These are phyloP conservation scores for Pleodorina starrii DNA, from an alignment of 139 green algal species.

Conservation along the genomic window DNA sequence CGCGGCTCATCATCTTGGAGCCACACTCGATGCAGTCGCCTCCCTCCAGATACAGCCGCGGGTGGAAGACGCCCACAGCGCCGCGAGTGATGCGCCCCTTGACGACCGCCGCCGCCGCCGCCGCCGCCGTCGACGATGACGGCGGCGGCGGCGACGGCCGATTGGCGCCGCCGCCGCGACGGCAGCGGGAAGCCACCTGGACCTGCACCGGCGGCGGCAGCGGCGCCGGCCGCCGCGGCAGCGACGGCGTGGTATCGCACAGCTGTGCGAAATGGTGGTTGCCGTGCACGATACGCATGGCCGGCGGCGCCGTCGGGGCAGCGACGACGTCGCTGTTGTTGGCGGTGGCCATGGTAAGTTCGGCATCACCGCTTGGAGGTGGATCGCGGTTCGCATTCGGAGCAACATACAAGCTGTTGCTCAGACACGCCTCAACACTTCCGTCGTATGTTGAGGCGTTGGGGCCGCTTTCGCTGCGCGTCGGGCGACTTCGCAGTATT, in stretches of 20 bases:
- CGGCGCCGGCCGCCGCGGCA: neutral
- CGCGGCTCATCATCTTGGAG: conserved; percentile 20
- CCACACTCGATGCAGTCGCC: conserved; percentile 39
- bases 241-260: neutral
- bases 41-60: conserved; percentile 13
- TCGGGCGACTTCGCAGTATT: neutral
- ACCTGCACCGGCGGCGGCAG: conserved; percentile 7
- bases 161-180: no score
- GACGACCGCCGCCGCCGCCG: no score
- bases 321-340: neutral
- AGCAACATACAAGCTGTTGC: neutral
- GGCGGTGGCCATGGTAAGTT: neutral
- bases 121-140: neutral
- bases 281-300: neutral
- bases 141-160: neutral
- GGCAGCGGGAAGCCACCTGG: neutral
- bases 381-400: neutral
- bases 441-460: neutral
- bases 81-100: neutral
- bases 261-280: neutral
- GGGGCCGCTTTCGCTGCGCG: neutral
- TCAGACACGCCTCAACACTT: neutral
- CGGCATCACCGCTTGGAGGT: neutral
- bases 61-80: conserved; percentile 23
- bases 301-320: neutral